These are phyloP conservation scores for Priceomyces carsonii DNA, from an alignment of 805 yeast genomes.

Conservation along the genomic window DNA sequence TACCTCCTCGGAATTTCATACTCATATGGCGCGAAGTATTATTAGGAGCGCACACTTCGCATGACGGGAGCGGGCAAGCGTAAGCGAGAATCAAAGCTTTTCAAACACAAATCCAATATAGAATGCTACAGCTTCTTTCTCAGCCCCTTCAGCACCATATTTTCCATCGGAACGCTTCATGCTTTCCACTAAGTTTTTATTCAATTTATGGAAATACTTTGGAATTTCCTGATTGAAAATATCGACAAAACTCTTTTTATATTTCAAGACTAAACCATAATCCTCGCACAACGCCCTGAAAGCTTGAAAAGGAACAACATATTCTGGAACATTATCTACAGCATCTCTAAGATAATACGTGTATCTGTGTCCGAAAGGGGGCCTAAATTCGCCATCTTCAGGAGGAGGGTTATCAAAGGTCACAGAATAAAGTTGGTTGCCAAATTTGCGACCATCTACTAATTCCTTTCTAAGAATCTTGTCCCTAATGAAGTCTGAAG, in stretches of 20 bases:
- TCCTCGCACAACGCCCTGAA: slow-evolving; percentile 83
- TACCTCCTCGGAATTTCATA: too few species aligned
- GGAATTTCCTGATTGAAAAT: slow-evolving; percentile 82
- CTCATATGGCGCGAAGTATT: too few species aligned
- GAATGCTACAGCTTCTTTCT: slow-evolving; percentile 86
- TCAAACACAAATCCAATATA: slow-evolving; percentile 84
- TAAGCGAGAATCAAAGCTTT: slow-evolving; percentile 50
- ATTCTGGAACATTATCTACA: slow-evolving; percentile 94
- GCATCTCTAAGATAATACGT: slow-evolving; percentile 86
- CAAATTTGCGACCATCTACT: slow-evolving; percentile 65
- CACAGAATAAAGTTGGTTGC: slow-evolving; percentile 81
- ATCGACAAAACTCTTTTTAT: slow-evolving; percentile 76
- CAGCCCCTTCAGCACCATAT: slow-evolving; percentile 85
- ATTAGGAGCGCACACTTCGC: too few species aligned
- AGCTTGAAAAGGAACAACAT: slow-evolving; percentile 91
- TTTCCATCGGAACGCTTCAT: slow-evolving; percentile 77
- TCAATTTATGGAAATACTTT: slow-evolving; percentile 55
- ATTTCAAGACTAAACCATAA: slow-evolving; percentile 69
- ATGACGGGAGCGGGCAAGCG: too few species aligned
- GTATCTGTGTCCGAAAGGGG: slow-evolving; percentile 83
- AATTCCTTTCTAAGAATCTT: slow-evolving; percentile 54
- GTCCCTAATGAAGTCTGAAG: slow-evolving; percentile 77
- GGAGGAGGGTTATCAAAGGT: slow-evolving; percentile 80
- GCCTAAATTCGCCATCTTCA: slow-evolving; percentile 66
- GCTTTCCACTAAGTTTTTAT: slow-evolving; percentile 64